Base-by-base conservation (phyloP, 345 rosid species). In the Heritiera fomes region DNA sequence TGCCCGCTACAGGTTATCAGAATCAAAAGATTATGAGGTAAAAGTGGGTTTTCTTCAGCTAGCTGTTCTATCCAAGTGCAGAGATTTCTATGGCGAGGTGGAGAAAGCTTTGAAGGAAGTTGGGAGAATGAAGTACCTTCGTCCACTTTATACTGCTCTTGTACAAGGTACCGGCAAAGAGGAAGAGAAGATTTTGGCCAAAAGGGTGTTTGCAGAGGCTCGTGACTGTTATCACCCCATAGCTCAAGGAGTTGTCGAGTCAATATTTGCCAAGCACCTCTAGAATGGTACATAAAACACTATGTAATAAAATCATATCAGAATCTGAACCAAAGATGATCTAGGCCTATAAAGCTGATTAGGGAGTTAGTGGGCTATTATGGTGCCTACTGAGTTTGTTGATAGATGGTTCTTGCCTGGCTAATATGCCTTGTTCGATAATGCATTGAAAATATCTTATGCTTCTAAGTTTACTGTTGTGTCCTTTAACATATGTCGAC, bases 71-170 rank as follows among this genome's bases (percentile, higher is more conserved):
- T 88, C 90, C 17, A 76, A 85, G 77, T 90, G 97, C 84, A 89
- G 85, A 80, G 89, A 89, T 38, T 92, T 88, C 81, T 81, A 88
- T 14, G 82, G 86, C 0, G 93, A 85, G 81, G 97, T 93, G 80
- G 94, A 92, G 91, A 92, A 88, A 82, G 87, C 94, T 6, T 80
- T 95, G 77, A 95, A 93, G 78, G 92, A 84, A 78, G 99, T 95
- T 3, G 97, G 98, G 64, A 88, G 98, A 87, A 93, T 91, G 97
- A 93, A 84, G 88, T 92, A 91, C 82, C 94, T 95, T 20, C 97
- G 96, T 10, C 94, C 93, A 2, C 97, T 93, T 72, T 95, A 87
- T 86, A 89, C 83, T 1, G 89, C 88, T 32, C 94, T 92, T 32
- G 93, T 87, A 76, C 92, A 89, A 80, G 85, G 92, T 64, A 65